A percentile compares a stretch with the other conserved stretches of the same genome.
Conservation (phyloP, 2,329 filamentous ascomycete species). For the Balansia obtecta region DNA sequence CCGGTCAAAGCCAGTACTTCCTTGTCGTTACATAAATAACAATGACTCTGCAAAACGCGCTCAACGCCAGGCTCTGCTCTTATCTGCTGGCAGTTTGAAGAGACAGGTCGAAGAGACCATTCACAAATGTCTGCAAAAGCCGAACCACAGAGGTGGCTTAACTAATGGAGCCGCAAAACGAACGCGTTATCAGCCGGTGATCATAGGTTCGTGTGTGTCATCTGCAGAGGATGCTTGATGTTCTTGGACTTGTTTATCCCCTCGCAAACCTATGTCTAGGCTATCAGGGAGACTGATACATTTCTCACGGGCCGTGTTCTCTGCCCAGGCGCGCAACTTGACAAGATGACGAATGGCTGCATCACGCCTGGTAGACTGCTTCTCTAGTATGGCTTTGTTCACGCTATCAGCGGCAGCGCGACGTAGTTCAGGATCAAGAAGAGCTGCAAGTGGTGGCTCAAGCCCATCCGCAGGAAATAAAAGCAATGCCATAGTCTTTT, state of each 20-base stretch:
- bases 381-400: constrained; percentile 74
- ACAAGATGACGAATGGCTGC: constrained; percentile 74
- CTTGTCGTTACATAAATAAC: background rate
- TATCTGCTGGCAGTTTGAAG: background rate
- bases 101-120: background rate
- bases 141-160: background rate
- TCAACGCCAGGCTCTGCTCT: background rate
- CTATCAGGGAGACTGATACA: constrained; percentile 19
- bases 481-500: constrained; percentile 84
- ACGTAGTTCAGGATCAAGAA: constrained; percentile 70
- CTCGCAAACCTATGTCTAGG: constrained; percentile 25
- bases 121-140: background rate
- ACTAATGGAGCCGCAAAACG: background rate
- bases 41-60: background rate
- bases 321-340: constrained; percentile 74
- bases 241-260: constrained; percentile 21
- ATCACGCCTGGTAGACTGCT: constrained; percentile 61
- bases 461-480: constrained; percentile 78
- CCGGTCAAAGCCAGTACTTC: background rate
- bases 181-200: constrained; percentile 30
- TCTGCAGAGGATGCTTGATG: constrained; percentile 15
- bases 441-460: constrained; percentile 58
- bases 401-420: constrained; percentile 76
- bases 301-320: constrained; percentile 41
- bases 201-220: constrained; percentile 38